Percentiles rank a stretch among this genome's conserved stretches.
Evolutionary conservation across 169 alveolate species (phyloP).

Genomic region (Plasmodium falciparum): DNA sequence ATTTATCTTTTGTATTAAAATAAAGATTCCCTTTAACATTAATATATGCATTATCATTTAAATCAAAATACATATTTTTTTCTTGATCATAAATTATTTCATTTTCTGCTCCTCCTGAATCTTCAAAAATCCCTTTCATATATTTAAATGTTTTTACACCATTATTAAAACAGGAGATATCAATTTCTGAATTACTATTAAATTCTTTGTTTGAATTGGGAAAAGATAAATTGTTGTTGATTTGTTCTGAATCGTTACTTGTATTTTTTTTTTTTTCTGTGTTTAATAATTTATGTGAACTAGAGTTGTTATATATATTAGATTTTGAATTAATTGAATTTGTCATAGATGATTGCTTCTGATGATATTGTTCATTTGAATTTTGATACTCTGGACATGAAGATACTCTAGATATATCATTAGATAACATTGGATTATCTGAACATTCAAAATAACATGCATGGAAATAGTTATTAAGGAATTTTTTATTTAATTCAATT

Average conservation of each 20-base stretch:
- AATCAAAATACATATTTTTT: slow-evolving; percentile 51
- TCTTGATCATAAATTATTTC: slow-evolving; percentile 54
- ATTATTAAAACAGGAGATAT: slow-evolving; percentile 18
- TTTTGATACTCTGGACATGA: slow-evolving; percentile 29
- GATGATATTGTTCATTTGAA: slow-evolving; percentile 4
- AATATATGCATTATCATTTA: slow-evolving; percentile 53
- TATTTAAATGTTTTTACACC: slow-evolving; percentile 1
- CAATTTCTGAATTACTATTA: neutral
- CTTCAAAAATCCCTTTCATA: slow-evolving; percentile 23
- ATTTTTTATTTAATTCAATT: slow-evolving; percentile 35
- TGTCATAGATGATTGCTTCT: neutral
- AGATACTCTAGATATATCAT: slow-evolving; percentile 24
- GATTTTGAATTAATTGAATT: slow-evolving; percentile 8
- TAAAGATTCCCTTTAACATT: slow-evolving; percentile 42
- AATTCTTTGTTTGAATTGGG: neutral
- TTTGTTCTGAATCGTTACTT: neutral
- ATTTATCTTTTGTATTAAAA: slow-evolving; percentile 46
- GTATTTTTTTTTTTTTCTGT: neutral
- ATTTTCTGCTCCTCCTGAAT: slow-evolving; percentile 35
- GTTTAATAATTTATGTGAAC: neutral
- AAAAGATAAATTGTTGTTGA: neutral
- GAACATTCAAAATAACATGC: slow-evolving; percentile 50
- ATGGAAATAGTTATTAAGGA: slow-evolving; percentile 23
- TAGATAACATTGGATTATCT: slow-evolving; percentile 5
- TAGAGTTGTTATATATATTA: neutral